Evolutionary conservation across 163 green algal species (phyloP).

Genomic region (Scenedesmus sp.): DNA sequence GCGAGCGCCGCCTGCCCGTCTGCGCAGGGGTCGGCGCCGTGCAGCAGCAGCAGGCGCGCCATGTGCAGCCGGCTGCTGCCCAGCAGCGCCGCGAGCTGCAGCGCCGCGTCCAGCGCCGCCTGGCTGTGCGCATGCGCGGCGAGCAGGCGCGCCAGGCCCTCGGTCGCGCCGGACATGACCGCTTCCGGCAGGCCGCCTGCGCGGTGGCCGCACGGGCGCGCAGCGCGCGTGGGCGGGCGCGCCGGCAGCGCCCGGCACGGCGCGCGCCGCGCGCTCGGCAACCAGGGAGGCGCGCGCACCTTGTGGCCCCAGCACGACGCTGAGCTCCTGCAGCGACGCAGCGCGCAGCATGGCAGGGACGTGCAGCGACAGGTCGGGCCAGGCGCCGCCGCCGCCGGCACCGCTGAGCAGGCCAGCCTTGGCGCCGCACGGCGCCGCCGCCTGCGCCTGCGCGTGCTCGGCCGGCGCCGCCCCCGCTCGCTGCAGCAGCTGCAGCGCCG

Average conservation of each 20-base stretch:
- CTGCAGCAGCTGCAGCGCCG: neutral
- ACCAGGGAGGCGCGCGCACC: neutral
- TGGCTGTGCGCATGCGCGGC: neutral
- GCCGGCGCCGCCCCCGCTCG: neutral
- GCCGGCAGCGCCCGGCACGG: neutral
- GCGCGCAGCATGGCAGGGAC: neutral
- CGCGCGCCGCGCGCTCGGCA: neutral
- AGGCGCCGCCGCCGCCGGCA: neutral
- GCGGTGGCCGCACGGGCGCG: no score
- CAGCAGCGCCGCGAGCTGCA: neutral
- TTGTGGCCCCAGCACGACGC: neutral
- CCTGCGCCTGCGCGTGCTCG: neutral
- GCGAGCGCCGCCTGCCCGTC: neutral
- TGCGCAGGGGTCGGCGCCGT: neutral
- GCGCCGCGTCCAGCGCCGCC: neutral
- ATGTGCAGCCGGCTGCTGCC: neutral
- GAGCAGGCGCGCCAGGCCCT: neutral
- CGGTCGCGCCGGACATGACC: neutral
- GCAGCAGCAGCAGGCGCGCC: constrained; percentile 13
- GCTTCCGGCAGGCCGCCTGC: neutral
- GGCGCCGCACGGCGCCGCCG: neutral
- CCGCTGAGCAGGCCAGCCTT: neutral
- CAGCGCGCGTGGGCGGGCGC: no score
- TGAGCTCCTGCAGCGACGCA: neutral
- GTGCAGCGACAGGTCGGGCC: neutral